phyloP scores from a whole-genome alignment of 768 basidiomycete genomes.

The Tylopilus vinaceipallidus region DNA sequence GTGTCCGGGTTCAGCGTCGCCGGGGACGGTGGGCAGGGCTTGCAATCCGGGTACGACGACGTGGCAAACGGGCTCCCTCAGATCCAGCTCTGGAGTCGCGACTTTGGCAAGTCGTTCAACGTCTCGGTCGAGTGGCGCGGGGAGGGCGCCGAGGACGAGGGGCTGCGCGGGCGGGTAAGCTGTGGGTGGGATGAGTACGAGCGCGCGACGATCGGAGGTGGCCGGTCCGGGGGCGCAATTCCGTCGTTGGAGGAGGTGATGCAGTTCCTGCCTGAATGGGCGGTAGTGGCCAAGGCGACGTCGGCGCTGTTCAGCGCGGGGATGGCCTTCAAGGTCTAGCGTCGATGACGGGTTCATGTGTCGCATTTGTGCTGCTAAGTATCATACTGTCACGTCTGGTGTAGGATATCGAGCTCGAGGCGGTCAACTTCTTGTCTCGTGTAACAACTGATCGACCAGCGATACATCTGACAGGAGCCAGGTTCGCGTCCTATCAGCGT shows the following conservation, averaged over 20 bases:
- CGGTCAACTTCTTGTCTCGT: too few relatives aligned
- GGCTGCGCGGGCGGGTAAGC: slow-evolving; percentile 44
- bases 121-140: slow-evolving; percentile 48
- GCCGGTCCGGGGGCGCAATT: slow-evolving; percentile 43
- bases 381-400: background rate
- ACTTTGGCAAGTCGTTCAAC: slow-evolving; percentile 52
- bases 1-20: slow-evolving; percentile 42
- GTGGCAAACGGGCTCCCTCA: slow-evolving; percentile 35
- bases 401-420: too few relatives aligned
- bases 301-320: slow-evolving; percentile 60
- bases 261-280: slow-evolving; percentile 66
- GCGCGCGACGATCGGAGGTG: slow-evolving; percentile 50
- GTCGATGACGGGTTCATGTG: background rate
- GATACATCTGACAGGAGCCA: too few relatives aligned
- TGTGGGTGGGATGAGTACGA: slow-evolving; percentile 73
- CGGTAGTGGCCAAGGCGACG: slow-evolving; percentile 51
- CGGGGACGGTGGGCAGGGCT: slow-evolving; percentile 32
- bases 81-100: slow-evolving; percentile 59
- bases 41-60: slow-evolving; percentile 44
- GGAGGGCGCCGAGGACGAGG: slow-evolving; percentile 11
- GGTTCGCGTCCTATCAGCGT: too few relatives aligned
- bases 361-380: background rate
- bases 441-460: too few relatives aligned
- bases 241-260: slow-evolving; percentile 71
- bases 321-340: slow-evolving; percentile 20